Base-by-base conservation (phyloP, 805 yeast genomes). In the Isabelozyma rhagii region DNA sequence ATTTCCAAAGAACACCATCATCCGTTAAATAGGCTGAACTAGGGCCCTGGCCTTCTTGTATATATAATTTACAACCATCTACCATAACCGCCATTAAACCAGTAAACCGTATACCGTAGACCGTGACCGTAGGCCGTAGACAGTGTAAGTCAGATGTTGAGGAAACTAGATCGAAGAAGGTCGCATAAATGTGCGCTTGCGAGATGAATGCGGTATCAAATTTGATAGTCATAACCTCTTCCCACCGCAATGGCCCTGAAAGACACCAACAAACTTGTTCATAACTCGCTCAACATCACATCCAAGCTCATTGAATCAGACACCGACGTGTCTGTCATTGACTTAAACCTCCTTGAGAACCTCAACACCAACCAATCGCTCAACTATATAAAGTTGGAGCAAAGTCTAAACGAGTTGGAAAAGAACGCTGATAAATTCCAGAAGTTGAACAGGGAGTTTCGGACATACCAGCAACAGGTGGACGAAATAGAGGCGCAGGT, bases 331-430 rank as follows among this genome's bases (percentile, higher is more conserved):
- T 62, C 77, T 11, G 63, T 69, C n/a, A 64, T 71, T 53, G 68
- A 81, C 52, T 64, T 83, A 57, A 79, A 75, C 54, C 62, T 80
- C 11, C 54, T 83, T 31, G 80, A 80, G 48, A 79, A 81, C 53
- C 63, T 81, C 50, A 83, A 83, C 58, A 83, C 85, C n/a, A 73
- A 80, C 47, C 79, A 82, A 44, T 77, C 83, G 0, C 63, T 82
- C 52, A 79, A 78, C 56, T 81, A 79, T 55, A 73, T 74, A 51
- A 72, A 73, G 55, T 54, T 74, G 27, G 76, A 72, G 48, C 69
- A 71, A 55, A 66, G 64, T 29, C 55, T 73, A 47, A 71, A 74
- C 45, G 68, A 65, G 31, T 62, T 81, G 31, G 85, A 80, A 43
- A 65, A 63, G 4, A 77, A 78, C 48, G 52, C 72, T 4, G 61